Evolutionary conservation across 208 protist species (phyloP), one percentile per base, ranked within the genome.

Genomic region (Strigomonas culicis): DNA sequence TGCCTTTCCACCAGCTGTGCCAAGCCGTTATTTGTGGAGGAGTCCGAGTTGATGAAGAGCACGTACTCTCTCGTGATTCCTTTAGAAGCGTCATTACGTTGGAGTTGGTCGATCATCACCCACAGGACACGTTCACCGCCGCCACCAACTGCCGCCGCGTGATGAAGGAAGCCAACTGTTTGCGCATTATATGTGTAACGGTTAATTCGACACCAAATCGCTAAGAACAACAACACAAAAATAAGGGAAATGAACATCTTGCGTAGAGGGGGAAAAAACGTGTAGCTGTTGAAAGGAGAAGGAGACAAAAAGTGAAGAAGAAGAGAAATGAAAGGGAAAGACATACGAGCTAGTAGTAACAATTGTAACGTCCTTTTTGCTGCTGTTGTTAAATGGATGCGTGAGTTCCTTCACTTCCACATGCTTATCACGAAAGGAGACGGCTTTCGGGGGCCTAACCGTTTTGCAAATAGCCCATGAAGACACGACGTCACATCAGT

Each of bases 121-220:
- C 97, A 99, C 58, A 99, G 62, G 34, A 99, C 97, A 7, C 96
- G 80, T 79, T 99, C 98, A 1, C 98, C 98, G 25, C 98, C 98
- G 7, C 97, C 98, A 39, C 96, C 96, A 34, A 84, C 90, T 17
- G 90, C 95, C 44, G 94, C 74, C 34, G 91, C 82, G 8, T 92
- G 82, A 77, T 98, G 95, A 21, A 98, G 75, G 68, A 98, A 97
- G 15, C 84, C 92, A n/a, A 98, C 70, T 0, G 80, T 66, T 21
- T 72, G 75, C 2, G 31, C 44, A 1, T 70, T 43, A 65, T 86
- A 84, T 30, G 32, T 44, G 11, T 52, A 43, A 13, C 1, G 53
- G 17, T 53, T 65, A 30, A 49, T 19, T 13, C 70, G 73, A 27
- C 75, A 80, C 2, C 70, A 43, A 24, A 74, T 19, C 4, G 63